A percentile compares a stretch with the other conserved stretches of the same genome.
phyloP scores from a whole-genome alignment of 208 protist species.

The Balamuthia mandrillaris region DNA sequence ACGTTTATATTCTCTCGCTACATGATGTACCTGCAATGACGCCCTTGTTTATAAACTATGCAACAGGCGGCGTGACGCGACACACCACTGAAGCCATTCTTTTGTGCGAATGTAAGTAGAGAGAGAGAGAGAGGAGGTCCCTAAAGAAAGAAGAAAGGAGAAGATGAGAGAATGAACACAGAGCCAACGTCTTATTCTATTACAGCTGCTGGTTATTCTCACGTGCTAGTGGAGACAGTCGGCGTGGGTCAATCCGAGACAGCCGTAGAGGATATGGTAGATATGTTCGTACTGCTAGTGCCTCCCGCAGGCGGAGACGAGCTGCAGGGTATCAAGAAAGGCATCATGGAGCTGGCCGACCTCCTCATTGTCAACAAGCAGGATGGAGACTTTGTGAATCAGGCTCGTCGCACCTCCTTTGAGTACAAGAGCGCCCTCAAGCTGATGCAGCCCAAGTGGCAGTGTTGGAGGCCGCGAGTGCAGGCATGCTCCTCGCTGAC shows the following conservation, averaged over 20 bases:
- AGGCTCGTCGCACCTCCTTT: slow-evolving; percentile 31
- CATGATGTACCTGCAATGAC: neutral
- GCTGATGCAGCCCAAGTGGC: slow-evolving; percentile 22
- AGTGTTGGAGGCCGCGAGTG: slow-evolving; percentile 1
- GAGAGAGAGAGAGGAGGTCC: too few relatives aligned
- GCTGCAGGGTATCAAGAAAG: slow-evolving; percentile 71
- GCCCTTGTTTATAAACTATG: neutral
- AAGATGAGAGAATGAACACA: too few relatives aligned
- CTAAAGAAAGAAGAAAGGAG: too few relatives aligned
- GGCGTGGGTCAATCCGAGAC: slow-evolving; percentile 84
- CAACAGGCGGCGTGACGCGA: slow-evolving; percentile 78
- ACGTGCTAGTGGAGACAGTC: slow-evolving; percentile 91
- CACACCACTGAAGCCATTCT: slow-evolving; percentile 83
- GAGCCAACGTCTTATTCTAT: too few relatives aligned
- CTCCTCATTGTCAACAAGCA: slow-evolving; percentile 90
- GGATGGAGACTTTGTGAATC: slow-evolving; percentile 69
- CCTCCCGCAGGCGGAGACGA: slow-evolving; percentile 88
- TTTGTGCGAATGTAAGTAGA: slow-evolving; percentile 83
- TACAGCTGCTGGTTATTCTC: slow-evolving; percentile 79
- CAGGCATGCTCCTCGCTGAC: neutral
- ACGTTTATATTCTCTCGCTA: neutral
- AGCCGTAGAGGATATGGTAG: slow-evolving; percentile 82
- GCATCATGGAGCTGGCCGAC: slow-evolving; percentile 90
- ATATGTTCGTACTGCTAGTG: slow-evolving; percentile 85
- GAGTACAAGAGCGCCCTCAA: slow-evolving; percentile 37